Evolutionary conservation across 345 rosid genomes (phyloP).

Genomic region (Salix viminalis): DNA sequence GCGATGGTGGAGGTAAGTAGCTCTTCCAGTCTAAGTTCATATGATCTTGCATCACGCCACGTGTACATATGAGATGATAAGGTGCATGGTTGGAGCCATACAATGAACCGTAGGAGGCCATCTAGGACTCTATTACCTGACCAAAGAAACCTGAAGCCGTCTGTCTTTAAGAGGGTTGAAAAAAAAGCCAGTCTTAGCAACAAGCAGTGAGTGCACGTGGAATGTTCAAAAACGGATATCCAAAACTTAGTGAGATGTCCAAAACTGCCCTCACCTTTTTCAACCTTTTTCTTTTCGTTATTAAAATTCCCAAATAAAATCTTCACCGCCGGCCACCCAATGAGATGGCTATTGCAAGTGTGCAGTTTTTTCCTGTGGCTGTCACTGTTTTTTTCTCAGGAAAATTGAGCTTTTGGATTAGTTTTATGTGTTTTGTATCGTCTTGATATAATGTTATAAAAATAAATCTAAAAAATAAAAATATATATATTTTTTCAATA

Average conservation of each 20-base stretch:
- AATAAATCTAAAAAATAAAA: too few species aligned
- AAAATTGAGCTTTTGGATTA: too few species aligned
- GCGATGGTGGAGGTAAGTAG: too few species aligned
- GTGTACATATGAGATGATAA: slow-evolving; percentile 10
- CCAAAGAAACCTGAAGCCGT: slow-evolving; percentile 12
- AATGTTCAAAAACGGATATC: not conserved
- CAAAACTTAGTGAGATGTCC: not conserved
- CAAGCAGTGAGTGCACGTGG: slow-evolving; percentile 11
- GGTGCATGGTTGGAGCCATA: slow-evolving; percentile 24
- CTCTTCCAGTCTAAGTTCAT: too few species aligned
- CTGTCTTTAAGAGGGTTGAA: not conserved
- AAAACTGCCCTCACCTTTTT: not conserved
- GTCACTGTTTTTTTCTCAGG: not conserved
- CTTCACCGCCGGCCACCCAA: not conserved
- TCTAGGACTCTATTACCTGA: too few species aligned
- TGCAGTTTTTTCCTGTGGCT: not conserved
- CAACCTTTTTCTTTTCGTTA: not conserved
- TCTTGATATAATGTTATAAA: too few species aligned
- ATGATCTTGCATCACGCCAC: not conserved
- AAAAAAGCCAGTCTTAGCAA: slow-evolving; percentile 6
- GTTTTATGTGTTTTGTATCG: too few species aligned
- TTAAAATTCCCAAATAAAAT: not conserved
- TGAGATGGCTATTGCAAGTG: not conserved
- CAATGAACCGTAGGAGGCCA: slow-evolving; percentile 1
- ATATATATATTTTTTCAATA: too few species aligned